A percentile compares a stretch with the other conserved stretches of the same genome.
Evolutionary conservation across 1,139 yeast species (phyloP).

Genomic region (Pichia sp.): DNA sequence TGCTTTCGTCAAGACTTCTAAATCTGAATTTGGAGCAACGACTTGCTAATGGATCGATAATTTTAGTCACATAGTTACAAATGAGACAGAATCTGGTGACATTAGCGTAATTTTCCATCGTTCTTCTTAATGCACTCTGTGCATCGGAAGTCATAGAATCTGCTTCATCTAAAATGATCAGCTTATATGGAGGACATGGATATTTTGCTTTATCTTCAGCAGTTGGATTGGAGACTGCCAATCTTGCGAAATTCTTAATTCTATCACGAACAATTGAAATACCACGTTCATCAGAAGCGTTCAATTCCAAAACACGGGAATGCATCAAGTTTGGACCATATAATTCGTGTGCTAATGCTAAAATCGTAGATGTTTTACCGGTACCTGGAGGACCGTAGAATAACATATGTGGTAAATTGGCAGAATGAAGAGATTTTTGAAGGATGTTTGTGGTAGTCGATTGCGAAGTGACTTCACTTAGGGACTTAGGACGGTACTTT

Average conservation of each 20-base stretch:
- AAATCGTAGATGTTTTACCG: constrained; percentile 90
- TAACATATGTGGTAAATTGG: constrained; percentile 91
- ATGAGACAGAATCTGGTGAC: constrained; percentile 92
- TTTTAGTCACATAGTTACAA: constrained; percentile 94
- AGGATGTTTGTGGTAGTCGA: constrained; percentile 87
- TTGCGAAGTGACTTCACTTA: constrained; percentile 89
- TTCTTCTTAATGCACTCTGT: constrained; percentile 90
- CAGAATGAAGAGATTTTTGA: constrained; percentile 71
- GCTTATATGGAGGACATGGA: constrained; percentile 93
- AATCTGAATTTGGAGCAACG: constrained; percentile 95
- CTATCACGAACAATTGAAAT: constrained; percentile 90
- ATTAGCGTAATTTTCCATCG: constrained; percentile 92
- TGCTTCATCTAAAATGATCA: constrained; percentile 85
- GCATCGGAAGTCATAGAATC: constrained; percentile 99
- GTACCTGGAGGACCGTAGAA: constrained; percentile 99
- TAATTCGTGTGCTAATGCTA: constrained; percentile 82
- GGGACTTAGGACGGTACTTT: constrained; percentile 63
- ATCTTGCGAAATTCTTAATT: constrained; percentile 87
- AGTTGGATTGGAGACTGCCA: constrained; percentile 80
- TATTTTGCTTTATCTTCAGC: constrained; percentile 64
- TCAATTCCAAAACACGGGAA: constrained; percentile 81
- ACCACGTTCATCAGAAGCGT: constrained; percentile 97
- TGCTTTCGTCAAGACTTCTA: constrained; percentile 66
- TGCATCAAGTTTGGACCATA: constrained; percentile 73
- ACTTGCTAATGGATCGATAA: constrained; percentile 94